A percentile compares a stretch with the other conserved stretches of the same genome.
Conservation (phyloP, 768 basidiomycete genomes). For the Gloeopeniophorella convolvens region DNA sequence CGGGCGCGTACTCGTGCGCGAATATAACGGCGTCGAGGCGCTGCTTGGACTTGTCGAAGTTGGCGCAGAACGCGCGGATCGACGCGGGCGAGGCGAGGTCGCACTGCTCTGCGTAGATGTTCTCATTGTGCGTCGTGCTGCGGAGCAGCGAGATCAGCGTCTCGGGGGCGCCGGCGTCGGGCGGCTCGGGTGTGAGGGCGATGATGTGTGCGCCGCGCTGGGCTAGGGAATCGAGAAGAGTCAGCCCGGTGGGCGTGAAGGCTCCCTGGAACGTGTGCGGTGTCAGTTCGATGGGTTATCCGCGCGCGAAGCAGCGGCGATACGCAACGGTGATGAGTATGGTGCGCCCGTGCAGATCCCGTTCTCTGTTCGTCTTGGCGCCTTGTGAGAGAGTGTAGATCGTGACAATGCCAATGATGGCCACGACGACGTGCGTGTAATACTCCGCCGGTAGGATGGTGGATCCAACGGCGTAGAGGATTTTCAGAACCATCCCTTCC, state of each 20-base stretch:
- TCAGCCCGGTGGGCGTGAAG: slow-evolving; percentile 68
- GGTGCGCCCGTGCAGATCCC: slow-evolving; percentile 66
- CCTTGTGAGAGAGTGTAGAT: slow-evolving; percentile 62
- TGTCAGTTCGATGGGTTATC: no score
- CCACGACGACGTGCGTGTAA: slow-evolving; percentile 45
- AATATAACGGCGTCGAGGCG: slow-evolving; percentile 76
- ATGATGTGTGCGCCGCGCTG: slow-evolving; percentile 75
- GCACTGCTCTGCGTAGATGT: slow-evolving; percentile 76
- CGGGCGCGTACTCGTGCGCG: slow-evolving; percentile 66
- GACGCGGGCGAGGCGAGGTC: slow-evolving; percentile 60
- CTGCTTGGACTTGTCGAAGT: slow-evolving; percentile 57
- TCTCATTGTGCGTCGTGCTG: slow-evolving; percentile 61
- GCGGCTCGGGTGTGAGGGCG: slow-evolving; percentile 56
- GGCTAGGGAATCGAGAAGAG: slow-evolving; percentile 59
- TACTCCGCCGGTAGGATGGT: slow-evolving; percentile 51
- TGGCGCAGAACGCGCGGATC: slow-evolving; percentile 61
- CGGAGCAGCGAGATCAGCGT: slow-evolving; percentile 63
- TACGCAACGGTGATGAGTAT: slow-evolving; percentile 62
- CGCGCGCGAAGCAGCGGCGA: not conserved
- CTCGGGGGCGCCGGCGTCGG: slow-evolving; percentile 47
- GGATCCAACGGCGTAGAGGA: slow-evolving; percentile 34
- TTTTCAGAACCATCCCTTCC: slow-evolving; percentile 48
- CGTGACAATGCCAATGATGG: slow-evolving; percentile 38
- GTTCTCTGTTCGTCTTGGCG: slow-evolving; percentile 60
- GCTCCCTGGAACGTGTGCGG: slow-evolving; percentile 53